A percentile compares a stretch with the other conserved stretches of the same genome.
Evolutionary conservation across 345 rosid species (phyloP).

Genomic region (Eucalyptus melliodora): DNA sequence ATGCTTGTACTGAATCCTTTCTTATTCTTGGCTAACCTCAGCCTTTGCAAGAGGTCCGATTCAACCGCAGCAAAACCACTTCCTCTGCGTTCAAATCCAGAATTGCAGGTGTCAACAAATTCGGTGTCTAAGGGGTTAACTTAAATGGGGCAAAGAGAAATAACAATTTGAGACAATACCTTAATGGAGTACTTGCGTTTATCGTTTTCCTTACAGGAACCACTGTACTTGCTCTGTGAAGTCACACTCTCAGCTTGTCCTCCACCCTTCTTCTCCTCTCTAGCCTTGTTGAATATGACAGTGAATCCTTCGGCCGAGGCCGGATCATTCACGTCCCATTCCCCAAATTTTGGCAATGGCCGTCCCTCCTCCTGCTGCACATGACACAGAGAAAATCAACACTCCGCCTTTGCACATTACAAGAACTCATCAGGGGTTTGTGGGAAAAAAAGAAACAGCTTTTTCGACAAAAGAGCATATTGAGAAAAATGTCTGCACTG

Average conservation of each 20-base stretch:
- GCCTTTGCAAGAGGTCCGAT: background rate
- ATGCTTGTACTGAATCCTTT: background rate
- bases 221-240: background rate
- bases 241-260: background rate
- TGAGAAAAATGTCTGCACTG: background rate
- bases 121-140: background rate
- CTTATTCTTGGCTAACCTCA: background rate
- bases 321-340: constrained; percentile 9
- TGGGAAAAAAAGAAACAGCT: background rate
- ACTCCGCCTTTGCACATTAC: background rate
- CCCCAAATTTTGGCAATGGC: constrained; percentile 8
- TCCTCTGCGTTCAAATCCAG: background rate
- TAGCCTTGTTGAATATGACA: background rate
- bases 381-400: background rate
- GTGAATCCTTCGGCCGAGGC: constrained; percentile 3
- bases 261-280: constrained; percentile 1
- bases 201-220: background rate
- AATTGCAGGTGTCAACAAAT: background rate
- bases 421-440: background rate
- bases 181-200: background rate
- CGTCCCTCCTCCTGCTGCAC: background rate
- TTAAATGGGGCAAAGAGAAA: background rate
- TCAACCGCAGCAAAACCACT: constrained; percentile 6
- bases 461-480: background rate
- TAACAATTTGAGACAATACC: background rate